phyloP scores from a whole-genome alignment of 495 filamentous ascomycete species.

The Venustampulla echinocandica region DNA sequence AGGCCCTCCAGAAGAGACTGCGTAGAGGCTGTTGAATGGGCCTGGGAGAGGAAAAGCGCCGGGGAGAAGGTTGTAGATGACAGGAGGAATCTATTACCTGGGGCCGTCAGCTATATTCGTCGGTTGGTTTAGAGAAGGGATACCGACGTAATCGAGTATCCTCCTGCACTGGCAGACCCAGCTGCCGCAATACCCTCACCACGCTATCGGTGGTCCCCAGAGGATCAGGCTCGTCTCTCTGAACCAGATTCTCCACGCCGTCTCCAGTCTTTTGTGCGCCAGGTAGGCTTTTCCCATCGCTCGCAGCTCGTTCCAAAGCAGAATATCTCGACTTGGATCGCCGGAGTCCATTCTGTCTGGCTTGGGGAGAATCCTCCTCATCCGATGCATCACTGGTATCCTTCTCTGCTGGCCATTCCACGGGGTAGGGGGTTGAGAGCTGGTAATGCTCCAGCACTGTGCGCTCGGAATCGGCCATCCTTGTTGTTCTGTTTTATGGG shows the following conservation, averaged over 20 bases:
- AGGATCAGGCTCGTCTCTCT: constrained; percentile 86
- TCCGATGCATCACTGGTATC: constrained; percentile 63
- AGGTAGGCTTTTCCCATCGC: constrained; percentile 54
- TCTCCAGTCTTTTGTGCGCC: constrained; percentile 61
- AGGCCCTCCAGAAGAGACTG: constrained; percentile 70
- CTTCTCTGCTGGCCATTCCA: constrained; percentile 79
- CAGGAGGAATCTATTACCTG: constrained; percentile 85
- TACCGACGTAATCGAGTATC: constrained; percentile 65
- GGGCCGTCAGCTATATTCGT: constrained; percentile 2
- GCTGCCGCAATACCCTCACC: constrained; percentile 63
- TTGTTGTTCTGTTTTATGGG: not conserved
- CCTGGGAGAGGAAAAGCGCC: constrained; percentile 80
- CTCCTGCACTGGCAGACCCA: constrained; percentile 77
- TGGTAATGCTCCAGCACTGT: constrained; percentile 85
- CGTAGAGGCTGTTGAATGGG: constrained; percentile 76
- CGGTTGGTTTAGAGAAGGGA: not conserved
- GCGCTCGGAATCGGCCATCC: constrained; percentile 58
- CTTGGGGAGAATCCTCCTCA: constrained; percentile 44
- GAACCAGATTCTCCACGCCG: constrained; percentile 64
- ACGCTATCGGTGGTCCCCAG: constrained; percentile 76
- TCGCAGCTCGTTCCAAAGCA: constrained; percentile 65
- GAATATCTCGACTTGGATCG: constrained; percentile 73
- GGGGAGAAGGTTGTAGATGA: constrained; percentile 95
- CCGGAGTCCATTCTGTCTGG: constrained; percentile 33
- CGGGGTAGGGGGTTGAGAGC: constrained; percentile 67